Evolutionary conservation across 2,329 filamentous ascomycete species (phyloP), one percentile per base, ranked within the genome.

Genomic region (Sporothrix brasiliensis): DNA sequence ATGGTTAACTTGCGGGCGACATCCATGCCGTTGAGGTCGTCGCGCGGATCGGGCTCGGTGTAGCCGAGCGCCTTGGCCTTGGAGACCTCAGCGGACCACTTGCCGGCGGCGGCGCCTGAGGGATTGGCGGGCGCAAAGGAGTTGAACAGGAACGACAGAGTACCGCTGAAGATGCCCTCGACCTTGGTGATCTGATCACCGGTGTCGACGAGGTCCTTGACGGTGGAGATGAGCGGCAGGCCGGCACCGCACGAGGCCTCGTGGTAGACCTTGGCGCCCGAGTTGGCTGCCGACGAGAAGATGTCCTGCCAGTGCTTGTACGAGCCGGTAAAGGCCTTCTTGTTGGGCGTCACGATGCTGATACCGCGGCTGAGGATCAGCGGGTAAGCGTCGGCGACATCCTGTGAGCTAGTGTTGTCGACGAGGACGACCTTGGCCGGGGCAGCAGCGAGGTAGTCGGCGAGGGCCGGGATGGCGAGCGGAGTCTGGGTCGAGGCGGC

Each of bases 81-180:
- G 78, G 88, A 89, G 47, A 99, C 95, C 78, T 97, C 94, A 65
- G 91, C 91, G 56, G 92, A 95, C 91, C 96, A 99, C 77, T 90
- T 89, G 68, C 92, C 92, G 47, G 91, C 92, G 27, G 85, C 83
- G 5, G 91, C 91, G 63, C 88, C 87, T 0, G 94, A 94, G n/a
- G 73, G 56, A 66, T 88, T 87, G 2, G 90, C 89, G 0, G 95
- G 95, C 65, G 94, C 93, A 80, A 98, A 99, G 27, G 89, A 94
- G 85, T 98, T 98, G 88, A 99, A 98, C 53, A 99, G 86, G 85
- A 97, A 99, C 52, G 92, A 96, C 89, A 99, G 94, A 69, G 95
- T 99, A 74, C 95, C 95, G 73, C 92, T 97, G 83, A 99, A 98
- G 67, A 99, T 94, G 74, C 95, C 95, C 82, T 98, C 94, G 75